Conservation (phyloP, 768 basidiomycete species). For the Naematelia encephala region DNA sequence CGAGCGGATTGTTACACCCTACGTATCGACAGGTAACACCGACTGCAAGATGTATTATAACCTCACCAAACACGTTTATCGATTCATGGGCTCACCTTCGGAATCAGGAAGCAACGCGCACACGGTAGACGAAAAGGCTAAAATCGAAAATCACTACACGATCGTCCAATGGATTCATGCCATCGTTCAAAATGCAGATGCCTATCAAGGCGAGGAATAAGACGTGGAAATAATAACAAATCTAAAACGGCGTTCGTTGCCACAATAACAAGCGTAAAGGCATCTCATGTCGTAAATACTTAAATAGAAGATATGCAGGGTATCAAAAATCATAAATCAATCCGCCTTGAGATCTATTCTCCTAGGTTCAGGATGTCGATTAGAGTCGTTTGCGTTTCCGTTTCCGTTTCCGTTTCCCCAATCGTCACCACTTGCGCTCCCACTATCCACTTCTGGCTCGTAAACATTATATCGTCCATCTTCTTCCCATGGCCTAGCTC, state of each 20-base stretch:
- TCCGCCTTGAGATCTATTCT: background rate
- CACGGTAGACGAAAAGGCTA: constrained; percentile 48
- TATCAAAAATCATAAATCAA: no score
- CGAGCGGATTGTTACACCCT: constrained; percentile 40
- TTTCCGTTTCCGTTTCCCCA: background rate
- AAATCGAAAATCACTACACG: constrained; percentile 35
- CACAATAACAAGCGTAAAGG: no score
- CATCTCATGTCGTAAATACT: background rate
- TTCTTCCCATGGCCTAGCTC: constrained; percentile 22
- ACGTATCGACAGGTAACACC: constrained; percentile 42
- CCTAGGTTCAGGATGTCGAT: background rate
- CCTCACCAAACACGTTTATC: constrained; percentile 44
- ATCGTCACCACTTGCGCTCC: background rate
- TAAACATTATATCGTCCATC: constrained; percentile 32
- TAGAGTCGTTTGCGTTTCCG: background rate
- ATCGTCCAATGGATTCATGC: constrained; percentile 48
- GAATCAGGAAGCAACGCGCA: constrained; percentile 29
- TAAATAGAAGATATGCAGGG: background rate
- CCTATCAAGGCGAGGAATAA: constrained; percentile 40
- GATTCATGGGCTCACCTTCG: constrained; percentile 41
- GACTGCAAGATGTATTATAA: constrained; percentile 49
- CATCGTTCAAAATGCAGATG: constrained; percentile 46
- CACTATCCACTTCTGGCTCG: constrained; percentile 7
- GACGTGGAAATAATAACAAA: background rate
- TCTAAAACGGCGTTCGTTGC: no score